These are phyloP conservation scores for Parmelia sp. DNA, from an alignment of 495 filamentous ascomycete genomes.

Conservation along the genomic window DNA sequence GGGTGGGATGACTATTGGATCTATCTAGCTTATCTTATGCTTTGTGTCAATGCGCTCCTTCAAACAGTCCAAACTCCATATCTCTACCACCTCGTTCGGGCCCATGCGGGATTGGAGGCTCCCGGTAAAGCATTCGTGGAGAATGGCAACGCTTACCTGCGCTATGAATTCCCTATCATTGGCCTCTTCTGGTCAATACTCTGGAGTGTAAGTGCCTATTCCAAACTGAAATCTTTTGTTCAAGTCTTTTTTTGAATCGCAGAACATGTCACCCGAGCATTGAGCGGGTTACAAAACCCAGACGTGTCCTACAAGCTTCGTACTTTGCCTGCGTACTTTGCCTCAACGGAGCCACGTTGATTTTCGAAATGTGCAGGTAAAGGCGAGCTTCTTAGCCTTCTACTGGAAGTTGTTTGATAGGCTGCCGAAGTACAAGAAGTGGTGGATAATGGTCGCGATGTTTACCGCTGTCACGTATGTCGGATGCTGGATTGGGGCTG, in stretches of 20 bases:
- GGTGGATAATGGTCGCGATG: constrained; percentile 34
- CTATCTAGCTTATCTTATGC: constrained; percentile 33
- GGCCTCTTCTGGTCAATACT: constrained; percentile 6
- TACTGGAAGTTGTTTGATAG: constrained; percentile 41
- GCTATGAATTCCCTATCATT: constrained; percentile 9
- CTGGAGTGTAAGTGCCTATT: constrained; percentile 2
- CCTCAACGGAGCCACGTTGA: not conserved
- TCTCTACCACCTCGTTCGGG: constrained; percentile 36
- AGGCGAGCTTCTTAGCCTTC: constrained; percentile 41
- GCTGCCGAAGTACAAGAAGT: constrained; percentile 34
- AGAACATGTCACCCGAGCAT: not conserved
- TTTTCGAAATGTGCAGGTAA: not conserved
- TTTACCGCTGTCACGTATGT: constrained; percentile 36
- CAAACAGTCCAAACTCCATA: constrained; percentile 42
- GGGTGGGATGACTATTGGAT: constrained; percentile 41
- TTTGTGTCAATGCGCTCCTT: constrained; percentile 37
- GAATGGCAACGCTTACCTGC: constrained; percentile 35
- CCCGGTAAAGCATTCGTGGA: constrained; percentile 34
- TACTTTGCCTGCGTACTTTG: not conserved
- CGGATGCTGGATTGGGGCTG: constrained; percentile 34
- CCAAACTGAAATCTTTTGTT: no score
- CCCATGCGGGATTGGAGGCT: constrained; percentile 29
- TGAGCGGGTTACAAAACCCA: not conserved
- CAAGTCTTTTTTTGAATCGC: not conserved
- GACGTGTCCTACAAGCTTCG: not conserved